A percentile compares a stretch with the other conserved stretches of the same genome.
Evolutionary conservation across 176 grass and related monocot species (phyloP).

Genomic region (Lolium perenne): DNA sequence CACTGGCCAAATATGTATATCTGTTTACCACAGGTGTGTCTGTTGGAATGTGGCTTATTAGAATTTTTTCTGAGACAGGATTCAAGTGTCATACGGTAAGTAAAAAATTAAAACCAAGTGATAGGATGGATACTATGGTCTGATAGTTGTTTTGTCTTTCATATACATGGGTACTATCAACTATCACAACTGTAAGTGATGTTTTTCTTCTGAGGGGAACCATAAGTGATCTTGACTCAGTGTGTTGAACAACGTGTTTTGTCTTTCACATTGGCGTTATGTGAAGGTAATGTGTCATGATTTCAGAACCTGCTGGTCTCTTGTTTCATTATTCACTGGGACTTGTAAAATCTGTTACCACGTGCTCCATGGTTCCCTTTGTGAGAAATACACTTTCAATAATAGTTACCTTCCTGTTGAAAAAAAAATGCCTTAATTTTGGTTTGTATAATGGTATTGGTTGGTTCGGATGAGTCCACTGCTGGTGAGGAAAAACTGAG

Average conservation of each 20-base stretch:
- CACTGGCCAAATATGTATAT: constrained; percentile 94
- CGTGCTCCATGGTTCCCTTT: neutral
- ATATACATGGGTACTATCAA: constrained; percentile 82
- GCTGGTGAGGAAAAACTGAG: constrained; percentile 88
- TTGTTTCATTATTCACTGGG: constrained; percentile 8
- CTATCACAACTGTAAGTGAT: constrained; percentile 86
- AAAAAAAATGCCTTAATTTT: neutral
- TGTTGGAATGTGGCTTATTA: constrained; percentile 90
- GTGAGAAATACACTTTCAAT: neutral
- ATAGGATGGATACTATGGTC: constrained; percentile 23
- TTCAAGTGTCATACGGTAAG: constrained; percentile 81
- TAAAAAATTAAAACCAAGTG: constrained; percentile 32
- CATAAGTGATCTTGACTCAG: constrained; percentile 66
- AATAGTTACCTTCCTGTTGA: no score
- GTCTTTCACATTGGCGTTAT: constrained; percentile 80
- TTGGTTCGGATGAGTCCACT: constrained; percentile 99
- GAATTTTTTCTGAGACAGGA: constrained; percentile 99
- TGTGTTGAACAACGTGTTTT: constrained; percentile 66
- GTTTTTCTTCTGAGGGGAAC: constrained; percentile 5
- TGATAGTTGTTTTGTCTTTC: constrained; percentile 43
- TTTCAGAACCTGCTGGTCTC: constrained; percentile 10
- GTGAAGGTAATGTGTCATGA: constrained; percentile 67
- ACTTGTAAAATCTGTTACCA: constrained; percentile 1
- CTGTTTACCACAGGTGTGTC: constrained; percentile 92
- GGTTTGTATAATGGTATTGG: constrained; percentile 52